phyloP scores from a whole-genome alignment of 2,329 filamentous ascomycete species.

The Alternaria longipes region DNA sequence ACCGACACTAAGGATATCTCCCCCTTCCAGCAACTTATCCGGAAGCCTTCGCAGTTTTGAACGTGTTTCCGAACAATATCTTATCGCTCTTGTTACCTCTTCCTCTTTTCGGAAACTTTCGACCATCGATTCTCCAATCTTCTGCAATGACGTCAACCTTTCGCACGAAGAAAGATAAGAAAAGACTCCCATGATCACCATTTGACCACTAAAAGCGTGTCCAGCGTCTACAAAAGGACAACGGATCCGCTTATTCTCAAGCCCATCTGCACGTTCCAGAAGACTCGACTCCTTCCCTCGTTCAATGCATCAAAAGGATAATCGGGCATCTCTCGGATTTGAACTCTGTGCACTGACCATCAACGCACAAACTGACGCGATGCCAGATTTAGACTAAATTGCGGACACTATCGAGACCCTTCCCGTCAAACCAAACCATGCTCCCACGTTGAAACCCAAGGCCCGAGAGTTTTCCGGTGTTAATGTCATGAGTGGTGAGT shows the following conservation, averaged over 20 bases:
- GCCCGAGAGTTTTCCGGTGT: slow-evolving; percentile 2
- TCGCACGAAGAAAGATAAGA: neutral
- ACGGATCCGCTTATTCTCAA: neutral
- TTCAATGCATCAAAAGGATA: neutral
- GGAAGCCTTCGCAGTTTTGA: fast-evolving
- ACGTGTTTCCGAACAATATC: neutral
- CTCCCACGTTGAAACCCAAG: neutral
- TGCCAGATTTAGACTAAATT: neutral
- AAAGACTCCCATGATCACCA: neutral
- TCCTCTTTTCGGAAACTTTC: no score
- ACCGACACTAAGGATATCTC: no score
- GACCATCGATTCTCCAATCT: neutral
- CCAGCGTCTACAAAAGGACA: neutral
- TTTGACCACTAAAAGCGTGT: neutral
- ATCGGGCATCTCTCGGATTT: slow-evolving; percentile 3
- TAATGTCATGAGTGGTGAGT: neutral
- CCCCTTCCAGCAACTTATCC: neutral
- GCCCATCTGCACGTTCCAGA: neutral
- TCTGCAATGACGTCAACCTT: neutral
- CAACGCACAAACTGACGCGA: neutral
- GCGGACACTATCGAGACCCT: neutral
- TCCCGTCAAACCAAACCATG: neutral
- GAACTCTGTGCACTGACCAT: neutral
- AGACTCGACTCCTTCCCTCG: neutral
- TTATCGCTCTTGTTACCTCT: neutral